Evolutionary conservation across 192 early-diverging fungal genomes (phyloP).

Genomic region (Backusella parvicylindrica): DNA sequence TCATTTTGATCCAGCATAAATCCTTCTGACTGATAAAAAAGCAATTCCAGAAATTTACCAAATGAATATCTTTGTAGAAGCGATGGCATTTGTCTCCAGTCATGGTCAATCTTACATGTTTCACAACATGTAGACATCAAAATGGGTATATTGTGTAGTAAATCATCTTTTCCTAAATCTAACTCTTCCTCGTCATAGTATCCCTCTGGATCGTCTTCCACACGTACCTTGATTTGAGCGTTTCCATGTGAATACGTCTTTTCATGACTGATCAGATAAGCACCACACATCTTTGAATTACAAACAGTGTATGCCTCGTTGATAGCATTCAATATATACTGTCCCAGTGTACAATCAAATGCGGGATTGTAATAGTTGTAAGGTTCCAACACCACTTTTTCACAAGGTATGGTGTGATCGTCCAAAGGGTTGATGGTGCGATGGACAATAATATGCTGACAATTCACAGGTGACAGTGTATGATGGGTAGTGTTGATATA

Average conservation of each 20-base stretch:
- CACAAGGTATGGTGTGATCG: conserved; percentile 58
- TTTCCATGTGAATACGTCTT: conserved; percentile 85
- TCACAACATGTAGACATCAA: neutral
- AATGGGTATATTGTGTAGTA: neutral
- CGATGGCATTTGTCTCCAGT: conserved; percentile 58
- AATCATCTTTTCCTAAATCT: neutral
- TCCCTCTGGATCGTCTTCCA: conserved; percentile 18
- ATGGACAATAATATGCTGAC: conserved; percentile 70
- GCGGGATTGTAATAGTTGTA: conserved; percentile 73
- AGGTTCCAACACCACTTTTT: conserved; percentile 64
- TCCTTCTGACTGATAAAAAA: conserved; percentile 72
- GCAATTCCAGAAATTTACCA: conserved; percentile 93
- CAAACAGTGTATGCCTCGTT: conserved; percentile 63
- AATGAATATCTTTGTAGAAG: conserved; percentile 92
- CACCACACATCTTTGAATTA: conserved; percentile 68
- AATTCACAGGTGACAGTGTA: conserved; percentile 59
- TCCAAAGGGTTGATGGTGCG: conserved; percentile 60
- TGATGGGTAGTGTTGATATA: conserved; percentile 3
- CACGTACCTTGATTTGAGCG: conserved; percentile 71
- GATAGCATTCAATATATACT: conserved; percentile 83
- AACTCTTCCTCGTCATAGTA: neutral
- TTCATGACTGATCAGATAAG: conserved; percentile 75
- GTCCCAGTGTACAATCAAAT: conserved; percentile 83
- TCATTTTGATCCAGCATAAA: conserved; percentile 21
- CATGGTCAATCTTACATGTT: neutral